phyloP scores from a whole-genome alignment of 108 stramenopile species.

The Nitzschia putrida region DNA sequence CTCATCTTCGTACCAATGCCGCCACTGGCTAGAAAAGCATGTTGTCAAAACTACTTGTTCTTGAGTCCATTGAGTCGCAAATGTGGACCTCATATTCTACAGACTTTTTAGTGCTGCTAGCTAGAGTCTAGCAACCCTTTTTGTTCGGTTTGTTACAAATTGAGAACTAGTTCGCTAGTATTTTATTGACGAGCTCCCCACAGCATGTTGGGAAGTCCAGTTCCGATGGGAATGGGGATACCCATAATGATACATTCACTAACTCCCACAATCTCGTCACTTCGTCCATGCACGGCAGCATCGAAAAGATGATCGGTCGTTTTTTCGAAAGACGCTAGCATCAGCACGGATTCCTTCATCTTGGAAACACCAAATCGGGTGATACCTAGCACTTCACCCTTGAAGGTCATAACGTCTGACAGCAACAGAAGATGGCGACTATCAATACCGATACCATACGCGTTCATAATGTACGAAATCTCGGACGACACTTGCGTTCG shows the following conservation, averaged over 20 bases:
- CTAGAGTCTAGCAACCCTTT: no score
- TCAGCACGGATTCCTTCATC: constrained; percentile 97
- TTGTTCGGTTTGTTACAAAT: no score
- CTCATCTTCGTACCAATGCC: no score
- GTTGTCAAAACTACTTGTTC: no score
- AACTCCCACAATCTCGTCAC: constrained; percentile 96
- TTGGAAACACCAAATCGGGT: constrained; percentile 98
- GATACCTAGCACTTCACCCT: constrained; percentile 97
- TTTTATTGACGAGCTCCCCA: constrained; percentile 43
- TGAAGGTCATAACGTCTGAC: constrained; percentile 99
- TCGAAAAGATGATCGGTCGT: constrained; percentile 99
- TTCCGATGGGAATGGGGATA: constrained; percentile 96
- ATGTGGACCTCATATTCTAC: no score
- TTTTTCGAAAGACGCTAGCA: constrained; percentile 99
- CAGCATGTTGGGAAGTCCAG: constrained; percentile 93
- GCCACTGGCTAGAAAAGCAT: no score
- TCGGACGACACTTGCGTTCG: constrained; percentile 89
- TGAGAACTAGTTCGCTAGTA: neutral
- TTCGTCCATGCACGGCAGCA: constrained; percentile 96
- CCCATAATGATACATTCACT: constrained; percentile 99
- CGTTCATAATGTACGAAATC: constrained; percentile 94
- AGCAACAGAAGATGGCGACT: constrained; percentile 91
- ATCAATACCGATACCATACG: constrained; percentile 97
- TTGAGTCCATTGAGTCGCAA: no score
- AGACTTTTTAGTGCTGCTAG: no score